Conservation (phyloP, 306 rosid species). For the Gleditsia sinensis region DNA sequence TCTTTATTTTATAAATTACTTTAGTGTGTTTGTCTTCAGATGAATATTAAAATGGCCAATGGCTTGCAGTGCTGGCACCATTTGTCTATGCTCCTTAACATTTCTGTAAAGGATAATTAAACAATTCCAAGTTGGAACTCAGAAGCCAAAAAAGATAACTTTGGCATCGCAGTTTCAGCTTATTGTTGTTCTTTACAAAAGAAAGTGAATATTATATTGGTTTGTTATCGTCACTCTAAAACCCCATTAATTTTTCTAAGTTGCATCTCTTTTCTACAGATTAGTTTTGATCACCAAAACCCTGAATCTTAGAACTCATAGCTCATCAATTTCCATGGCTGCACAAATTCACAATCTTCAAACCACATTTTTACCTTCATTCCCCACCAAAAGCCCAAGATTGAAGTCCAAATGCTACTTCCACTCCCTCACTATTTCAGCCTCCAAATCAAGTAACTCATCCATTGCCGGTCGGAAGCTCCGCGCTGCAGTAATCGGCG, state of each 20-base stretch:
- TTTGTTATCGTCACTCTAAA: not conserved
- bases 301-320: constrained; percentile 27
- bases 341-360: constrained; percentile 33
- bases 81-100: constrained; percentile 32
- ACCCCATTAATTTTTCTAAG: not conserved
- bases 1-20: no score
- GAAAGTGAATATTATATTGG: constrained; percentile 1
- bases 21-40: not conserved
- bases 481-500: constrained; percentile 85
- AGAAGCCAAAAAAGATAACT: constrained; percentile 15
- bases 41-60: constrained; percentile 15
- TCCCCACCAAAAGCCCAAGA: constrained; percentile 1
- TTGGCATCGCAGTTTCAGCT: not conserved
- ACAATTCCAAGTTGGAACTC: constrained; percentile 1
- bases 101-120: constrained; percentile 19
- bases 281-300: not conserved
- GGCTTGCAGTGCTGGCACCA: constrained; percentile 28
- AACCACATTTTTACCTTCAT: constrained; percentile 16
- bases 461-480: constrained; percentile 73
- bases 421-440: constrained; percentile 31
- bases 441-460: constrained; percentile 45
- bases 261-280: not conserved
- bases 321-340: constrained; percentile 43
- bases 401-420: constrained; percentile 13
- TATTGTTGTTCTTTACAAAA: not conserved